Conservation (phyloP, 768 basidiomycete species). For the Lactarius akahatsu region DNA sequence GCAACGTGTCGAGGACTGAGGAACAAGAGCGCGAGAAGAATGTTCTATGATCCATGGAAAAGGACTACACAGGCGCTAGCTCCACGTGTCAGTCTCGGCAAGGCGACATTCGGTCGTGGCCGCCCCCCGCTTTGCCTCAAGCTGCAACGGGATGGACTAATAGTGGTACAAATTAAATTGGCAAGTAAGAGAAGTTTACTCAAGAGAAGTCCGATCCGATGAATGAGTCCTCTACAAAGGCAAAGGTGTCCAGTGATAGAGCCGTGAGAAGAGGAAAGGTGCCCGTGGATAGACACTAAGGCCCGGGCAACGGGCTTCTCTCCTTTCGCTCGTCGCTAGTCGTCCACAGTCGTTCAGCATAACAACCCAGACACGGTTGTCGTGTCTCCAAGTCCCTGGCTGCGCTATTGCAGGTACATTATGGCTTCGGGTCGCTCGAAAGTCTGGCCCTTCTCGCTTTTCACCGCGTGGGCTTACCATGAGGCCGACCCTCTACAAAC, state of each 20-base stretch:
- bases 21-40: conserved; percentile 14
- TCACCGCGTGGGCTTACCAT: conserved; percentile 28
- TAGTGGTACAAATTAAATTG: background rate
- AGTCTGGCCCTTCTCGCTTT: conserved; percentile 28
- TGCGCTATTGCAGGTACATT: background rate
- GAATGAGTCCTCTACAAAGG: background rate
- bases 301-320: conserved; percentile 6
- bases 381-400: conserved; percentile 3
- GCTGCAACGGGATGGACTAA: background rate
- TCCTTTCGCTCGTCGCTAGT: background rate
- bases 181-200: background rate
- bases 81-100: conserved; percentile 1
- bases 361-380: background rate
- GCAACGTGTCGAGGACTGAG: conserved; percentile 18
- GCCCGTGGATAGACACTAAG: background rate
- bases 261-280: conserved; percentile 16
- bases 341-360: background rate
- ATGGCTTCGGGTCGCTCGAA: conserved; percentile 14
- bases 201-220: background rate
- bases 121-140: background rate
- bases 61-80: conserved; percentile 1
- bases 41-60: conserved; percentile 14
- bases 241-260: conserved; percentile 20
- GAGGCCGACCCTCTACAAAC: conserved; percentile 29
- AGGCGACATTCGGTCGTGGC: background rate